Evolutionary conservation across 768 basidiomycete species (phyloP).

Genomic region (Mycena olivaceomarginata): DNA sequence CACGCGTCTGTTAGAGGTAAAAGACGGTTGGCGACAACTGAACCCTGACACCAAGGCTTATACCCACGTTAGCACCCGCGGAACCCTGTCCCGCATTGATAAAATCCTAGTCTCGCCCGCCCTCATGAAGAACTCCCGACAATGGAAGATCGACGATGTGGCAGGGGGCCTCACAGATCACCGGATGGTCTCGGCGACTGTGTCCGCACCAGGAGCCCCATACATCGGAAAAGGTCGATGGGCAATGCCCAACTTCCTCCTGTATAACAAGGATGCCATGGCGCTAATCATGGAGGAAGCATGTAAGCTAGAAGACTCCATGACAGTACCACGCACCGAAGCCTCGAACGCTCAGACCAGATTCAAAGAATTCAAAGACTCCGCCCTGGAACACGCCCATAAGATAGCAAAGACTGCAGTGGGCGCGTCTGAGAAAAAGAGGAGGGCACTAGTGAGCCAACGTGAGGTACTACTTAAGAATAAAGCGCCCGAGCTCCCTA

Average conservation of each 20-base stretch:
- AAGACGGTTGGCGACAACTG: neutral
- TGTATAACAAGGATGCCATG: slow-evolving; percentile 9
- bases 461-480: neutral
- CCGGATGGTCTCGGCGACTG: too few species aligned
- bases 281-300: neutral
- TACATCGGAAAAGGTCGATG: neutral
- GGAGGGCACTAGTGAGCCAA: neutral
- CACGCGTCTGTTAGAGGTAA: neutral
- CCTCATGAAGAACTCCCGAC: slow-evolving; percentile 4
- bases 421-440: neutral
- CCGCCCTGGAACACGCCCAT: neutral
- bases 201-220: neutral
- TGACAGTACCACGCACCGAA: neutral
- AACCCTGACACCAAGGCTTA: slow-evolving; percentile 4
- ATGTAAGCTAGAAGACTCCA: neutral
- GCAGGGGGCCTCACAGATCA: neutral
- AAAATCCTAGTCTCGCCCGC: neutral
- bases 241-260: neutral
- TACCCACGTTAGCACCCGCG: neutral
- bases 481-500: neutral
- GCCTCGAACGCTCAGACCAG: neutral
- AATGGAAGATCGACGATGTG: neutral
- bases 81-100: slow-evolving; percentile 7
- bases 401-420: neutral
- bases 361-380: neutral